Base-by-base conservation (phyloP, 2,329 filamentous ascomycete genomes). In the Alternaria sp. region DNA sequence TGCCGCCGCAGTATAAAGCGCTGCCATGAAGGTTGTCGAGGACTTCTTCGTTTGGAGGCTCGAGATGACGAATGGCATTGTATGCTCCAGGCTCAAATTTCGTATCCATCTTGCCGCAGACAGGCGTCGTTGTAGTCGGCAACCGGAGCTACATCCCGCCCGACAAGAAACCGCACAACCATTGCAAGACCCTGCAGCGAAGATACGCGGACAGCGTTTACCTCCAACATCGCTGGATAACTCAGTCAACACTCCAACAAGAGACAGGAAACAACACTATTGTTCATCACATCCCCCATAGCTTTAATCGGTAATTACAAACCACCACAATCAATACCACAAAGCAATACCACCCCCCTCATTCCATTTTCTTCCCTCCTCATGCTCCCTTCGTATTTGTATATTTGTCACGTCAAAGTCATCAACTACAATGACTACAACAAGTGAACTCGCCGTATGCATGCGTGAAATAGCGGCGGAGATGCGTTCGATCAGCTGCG, bases 1-100 rank as follows among this genome's bases (percentile, higher is more conserved):
- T 56, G 4, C 81, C 79, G 46, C 82, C 82, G 1, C 79, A 79
- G n/a, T 84, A 84, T 62, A 17, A 40, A 40, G n/a, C 36, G 36
- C 36, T 17, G 9, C 36, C 36, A 5, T 40, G 36, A 40, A 17
- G 15, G 32, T 10, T 6, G 15, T 17, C 36, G 9, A 17, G 36
- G 17, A 10, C 0, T 10, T 40, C n/a, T 10, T 17, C 32, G 9
- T 40, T 40, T 17, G 36, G 5, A 9, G 8, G 36, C 0, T 40
- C 36, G 36, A 40, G 5, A 40, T 40, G 36, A 40, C 36, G 15
- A 40, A 17, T 5, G 36, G 3, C n/a, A 17, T 17, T 40, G 4
- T 17, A 3, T 40, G 4, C 15, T 10, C 36, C 36, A 11, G 4
- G 2, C 4, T 40, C 4, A 17, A 11, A 5, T 40, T 10, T 5